Base-by-base conservation (phyloP, 306 rosid genomes). In the Macrotyloma uniflorum region DNA sequence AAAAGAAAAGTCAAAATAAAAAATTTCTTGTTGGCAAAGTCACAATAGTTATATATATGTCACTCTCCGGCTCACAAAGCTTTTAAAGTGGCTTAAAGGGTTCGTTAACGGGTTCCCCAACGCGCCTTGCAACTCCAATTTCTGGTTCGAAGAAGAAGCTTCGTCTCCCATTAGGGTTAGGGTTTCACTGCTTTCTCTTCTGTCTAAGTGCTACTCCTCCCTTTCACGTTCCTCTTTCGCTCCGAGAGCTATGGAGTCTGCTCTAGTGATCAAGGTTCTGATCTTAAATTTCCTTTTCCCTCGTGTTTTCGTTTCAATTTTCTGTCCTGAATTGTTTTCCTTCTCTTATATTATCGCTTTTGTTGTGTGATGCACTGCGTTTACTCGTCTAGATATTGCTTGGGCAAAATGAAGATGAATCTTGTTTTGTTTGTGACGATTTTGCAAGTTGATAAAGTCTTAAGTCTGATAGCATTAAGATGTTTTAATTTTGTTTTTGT, bases 191-290 rank as follows among this genome's bases (percentile, higher is more conserved):
- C 54, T 50, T 51, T 35, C 33, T 54, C 11, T 55, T 63, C 51
- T 54, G 47, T 24, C 12, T 47, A 4, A 22, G 67, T 45, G 57
- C 24, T n/a, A 36, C 89, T 90, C 77, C 42, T 62, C 35, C 57
- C 43, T 75, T 23, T 61, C 3, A 54, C 59, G 36, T 42, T 30
- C 32, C 10, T 40, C 75, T 72, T 35, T 6, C 30, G 2, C 47
- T 75, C 72, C 69, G 40, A 7, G 6, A 74, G 83, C 80, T 55
- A 94, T 92, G 97, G 95, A 81, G 68, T 81, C 91, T 20, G 12
- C 82, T 59, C 68, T 86, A 72, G 94, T 96, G 82, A 86, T 93
- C 86, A 91, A 91, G 99, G 99, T 96, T 59, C 10, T 50, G 47
- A 61, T 84, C 84, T 75, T 64, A 49, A 18, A 35, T 57, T 68